These are phyloP conservation scores for Alternaria tenuissima DNA, from an alignment of 2,329 filamentous ascomycete genomes.

Conservation along the genomic window DNA sequence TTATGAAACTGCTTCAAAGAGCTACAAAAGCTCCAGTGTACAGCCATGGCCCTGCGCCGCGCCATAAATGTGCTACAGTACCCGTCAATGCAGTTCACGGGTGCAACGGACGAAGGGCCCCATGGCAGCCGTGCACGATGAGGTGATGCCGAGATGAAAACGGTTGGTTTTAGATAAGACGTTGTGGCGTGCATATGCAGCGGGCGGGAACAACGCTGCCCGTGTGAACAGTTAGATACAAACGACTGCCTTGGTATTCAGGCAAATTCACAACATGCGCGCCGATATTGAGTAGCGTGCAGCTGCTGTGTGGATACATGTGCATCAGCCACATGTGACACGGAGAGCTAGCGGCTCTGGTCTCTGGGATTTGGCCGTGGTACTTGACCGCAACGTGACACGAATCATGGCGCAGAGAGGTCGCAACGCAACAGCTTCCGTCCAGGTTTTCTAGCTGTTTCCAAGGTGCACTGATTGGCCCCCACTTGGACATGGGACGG, in stretches of 20 bases:
- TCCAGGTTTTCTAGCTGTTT: conserved; percentile 48
- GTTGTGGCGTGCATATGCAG: conserved; percentile 20
- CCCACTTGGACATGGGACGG: conserved; percentile 18
- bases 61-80: conserved; percentile 30
- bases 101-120: conserved; percentile 18
- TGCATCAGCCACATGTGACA: conserved; percentile 4
- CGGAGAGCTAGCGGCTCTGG: conserved; percentile 1
- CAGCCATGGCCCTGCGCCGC: conserved; percentile 20
- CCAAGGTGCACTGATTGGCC: conserved; percentile 42
- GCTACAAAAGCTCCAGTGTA: not conserved
- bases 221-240: conserved; percentile 14
- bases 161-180: conserved; percentile 10
- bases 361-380: not conserved
- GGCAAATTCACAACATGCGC: conserved; percentile 25
- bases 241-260: conserved; percentile 27
- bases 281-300: conserved; percentile 10
- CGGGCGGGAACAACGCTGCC: conserved; percentile 10
- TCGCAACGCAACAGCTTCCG: conserved; percentile 19
- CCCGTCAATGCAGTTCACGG: conserved; percentile 25
- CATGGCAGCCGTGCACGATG: conserved; percentile 20
- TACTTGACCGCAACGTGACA: conserved; percentile 24
- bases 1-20: conserved; percentile 7
- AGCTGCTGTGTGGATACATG: conserved; percentile 2
- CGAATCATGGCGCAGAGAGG: conserved; percentile 33
- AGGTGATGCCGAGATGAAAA: conserved; percentile 9